Percentiles rank a stretch among this genome's conserved stretches.
These are phyloP conservation scores for Crithidia bombi DNA, from an alignment of 208 protist species.

Conservation along the genomic window DNA sequence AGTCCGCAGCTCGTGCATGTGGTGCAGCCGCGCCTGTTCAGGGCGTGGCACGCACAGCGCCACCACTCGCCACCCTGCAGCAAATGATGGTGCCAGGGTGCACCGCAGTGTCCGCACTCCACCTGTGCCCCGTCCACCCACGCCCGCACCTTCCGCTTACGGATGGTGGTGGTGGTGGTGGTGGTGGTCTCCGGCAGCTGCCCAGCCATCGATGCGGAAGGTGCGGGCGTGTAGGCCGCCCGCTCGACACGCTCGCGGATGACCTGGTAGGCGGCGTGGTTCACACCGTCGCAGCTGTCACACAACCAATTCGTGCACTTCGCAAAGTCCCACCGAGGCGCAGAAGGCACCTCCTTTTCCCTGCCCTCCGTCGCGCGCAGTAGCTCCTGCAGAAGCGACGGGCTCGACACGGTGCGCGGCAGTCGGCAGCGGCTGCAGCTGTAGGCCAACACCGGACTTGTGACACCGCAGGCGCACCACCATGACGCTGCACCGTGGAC, in stretches of 20 bases:
- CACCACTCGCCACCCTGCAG: constrained; percentile 42
- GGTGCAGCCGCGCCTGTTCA: constrained; percentile 39
- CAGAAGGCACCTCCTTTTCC: neutral
- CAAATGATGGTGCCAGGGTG: constrained; percentile 70
- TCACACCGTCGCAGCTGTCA: constrained; percentile 66
- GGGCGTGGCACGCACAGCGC: constrained; percentile 76
- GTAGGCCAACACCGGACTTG: constrained; percentile 33
- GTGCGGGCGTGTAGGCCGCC: neutral
- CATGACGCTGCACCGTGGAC: constrained; percentile 29
- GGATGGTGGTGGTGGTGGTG: neutral
- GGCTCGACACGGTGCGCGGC: constrained; percentile 40
- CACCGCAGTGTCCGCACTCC: constrained; percentile 54
- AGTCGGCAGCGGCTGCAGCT: constrained; percentile 72
- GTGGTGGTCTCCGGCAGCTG: neutral
- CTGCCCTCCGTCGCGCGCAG: constrained; percentile 21
- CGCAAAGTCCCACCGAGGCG: constrained; percentile 51
- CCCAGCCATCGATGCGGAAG: neutral
- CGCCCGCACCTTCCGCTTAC: neutral
- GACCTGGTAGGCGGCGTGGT: constrained; percentile 62
- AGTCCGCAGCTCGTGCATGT: constrained; percentile 62
- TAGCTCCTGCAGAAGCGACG: constrained; percentile 29
- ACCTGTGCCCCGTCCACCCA: constrained; percentile 38
- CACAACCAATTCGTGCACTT: constrained; percentile 75
- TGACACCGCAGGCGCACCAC: constrained; percentile 73
- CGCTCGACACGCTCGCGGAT: neutral